Evolutionary conservation across 2,329 filamentous ascomycete genomes (phyloP), one percentile per base, ranked within the genome.

Genomic region (Neoscytalidium dimidiatum): DNA sequence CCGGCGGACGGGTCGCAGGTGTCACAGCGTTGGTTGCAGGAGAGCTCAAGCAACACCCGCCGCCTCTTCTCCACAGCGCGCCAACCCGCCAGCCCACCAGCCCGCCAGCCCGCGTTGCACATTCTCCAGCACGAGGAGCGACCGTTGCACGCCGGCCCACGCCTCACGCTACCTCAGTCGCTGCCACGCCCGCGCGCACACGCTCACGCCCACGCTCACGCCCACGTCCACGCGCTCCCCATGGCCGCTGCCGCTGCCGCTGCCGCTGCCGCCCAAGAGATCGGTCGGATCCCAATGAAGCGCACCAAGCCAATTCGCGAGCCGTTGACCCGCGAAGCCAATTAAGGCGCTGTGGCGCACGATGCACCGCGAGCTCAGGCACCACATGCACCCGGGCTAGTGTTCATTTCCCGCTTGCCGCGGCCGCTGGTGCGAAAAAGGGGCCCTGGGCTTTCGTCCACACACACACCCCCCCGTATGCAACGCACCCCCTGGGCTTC

Each of bases 331-430:
- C 48, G 49, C 48, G 61, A 49, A 46, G 23, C 60, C 44, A 62
- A 62, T 41, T 29, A 41, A n/a, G 46, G 29, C 17, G 26, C 29
- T 62, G 41, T 28, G 43, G 43, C 58, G 43, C 43, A 62, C 43
- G 58, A 62, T 31, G 44, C 52, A 56, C 53, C 23, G 58, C 31
- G 58, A 41, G 35, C 48, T 63, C 61, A 63, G 61, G 49, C 48
- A 53, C 35, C 29, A 23, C 26, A 23, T 49, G 61, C 35, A 41
- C 53, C 33, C 46, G 29, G 26, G 57, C 46, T 53, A 51, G 60
- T 43, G 38, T 49, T 64, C 61, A 64, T 64, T 64, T 64, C 61
- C 61, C 61, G 57, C 57, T 17, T 48, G 41, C 57, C 41, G 57
- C 41, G 35, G 33, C 35, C 31, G 49, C 60, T 52, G 52, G 53